A percentile compares a stretch with the other conserved stretches of the same genome.
Evolutionary conservation across 2,329 filamentous ascomycete genomes (phyloP).

Genomic region (Pseudogymnoascus destructans): DNA sequence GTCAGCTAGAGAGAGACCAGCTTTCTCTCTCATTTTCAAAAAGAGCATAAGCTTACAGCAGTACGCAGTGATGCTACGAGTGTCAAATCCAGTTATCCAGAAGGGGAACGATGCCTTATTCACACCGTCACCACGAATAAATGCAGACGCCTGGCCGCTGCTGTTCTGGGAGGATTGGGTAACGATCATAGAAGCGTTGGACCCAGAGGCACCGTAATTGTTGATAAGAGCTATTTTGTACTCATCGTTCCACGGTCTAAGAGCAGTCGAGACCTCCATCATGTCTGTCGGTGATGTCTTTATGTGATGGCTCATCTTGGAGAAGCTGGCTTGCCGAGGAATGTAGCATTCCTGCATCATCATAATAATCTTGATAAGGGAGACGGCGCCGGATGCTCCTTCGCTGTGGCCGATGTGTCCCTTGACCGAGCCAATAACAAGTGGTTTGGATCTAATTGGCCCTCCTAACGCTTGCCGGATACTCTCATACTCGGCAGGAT

Average conservation of each 20-base stretch:
- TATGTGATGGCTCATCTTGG: slow-evolving; percentile 27
- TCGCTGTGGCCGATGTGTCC: slow-evolving; percentile 21
- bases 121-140: background rate
- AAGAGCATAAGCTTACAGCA: slow-evolving; percentile 11
- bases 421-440: slow-evolving; percentile 28
- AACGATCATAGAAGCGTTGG: slow-evolving; percentile 16
- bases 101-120: slow-evolving; percentile 12
- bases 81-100: slow-evolving; percentile 17
- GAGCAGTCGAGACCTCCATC: background rate
- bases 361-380: slow-evolving; percentile 20
- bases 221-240: slow-evolving; percentile 15
- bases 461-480: slow-evolving; percentile 15
- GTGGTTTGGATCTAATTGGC: slow-evolving; percentile 21
- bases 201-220: slow-evolving; percentile 20
- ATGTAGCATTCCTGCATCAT: slow-evolving; percentile 23
- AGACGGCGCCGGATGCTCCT: slow-evolving; percentile 27
- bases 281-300: slow-evolving; percentile 22
- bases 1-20: slow-evolving; percentile 17
- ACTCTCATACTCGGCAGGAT: slow-evolving; percentile 17
- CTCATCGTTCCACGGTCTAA: background rate
- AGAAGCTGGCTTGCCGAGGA: slow-evolving; percentile 22
- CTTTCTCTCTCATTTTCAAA: background rate
- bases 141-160: background rate
- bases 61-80: slow-evolving; percentile 17
- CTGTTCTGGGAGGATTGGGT: slow-evolving; percentile 6